Evolutionary conservation across 2,329 filamentous ascomycete species (phyloP).

Genomic region (Leptographium galeiforme): DNA sequence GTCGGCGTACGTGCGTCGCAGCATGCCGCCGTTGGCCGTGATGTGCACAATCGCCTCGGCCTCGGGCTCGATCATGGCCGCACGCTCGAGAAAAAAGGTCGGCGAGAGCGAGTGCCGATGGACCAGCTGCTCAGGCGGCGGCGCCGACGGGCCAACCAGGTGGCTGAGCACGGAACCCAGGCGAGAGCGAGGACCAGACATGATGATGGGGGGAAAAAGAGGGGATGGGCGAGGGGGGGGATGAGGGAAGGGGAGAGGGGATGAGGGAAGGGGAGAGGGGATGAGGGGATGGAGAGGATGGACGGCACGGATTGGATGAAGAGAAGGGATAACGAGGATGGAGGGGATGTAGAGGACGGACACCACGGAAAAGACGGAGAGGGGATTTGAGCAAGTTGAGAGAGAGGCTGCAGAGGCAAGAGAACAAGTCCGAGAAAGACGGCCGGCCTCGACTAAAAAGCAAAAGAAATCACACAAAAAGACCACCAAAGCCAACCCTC

Average conservation of each 20-base stretch:
- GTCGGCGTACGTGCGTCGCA: constrained; percentile 67
- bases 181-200: constrained; percentile 52
- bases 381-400: no score
- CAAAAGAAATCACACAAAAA: no score
- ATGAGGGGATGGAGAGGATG: background rate
- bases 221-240: background rate
- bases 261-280: background rate
- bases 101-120: constrained; percentile 73
- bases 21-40: constrained; percentile 59
- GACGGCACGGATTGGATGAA: background rate
- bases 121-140: background rate
- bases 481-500: no score
- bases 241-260: background rate
- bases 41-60: constrained; percentile 76
- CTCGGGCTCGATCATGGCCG: constrained; percentile 76
- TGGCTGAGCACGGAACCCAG: constrained; percentile 44
- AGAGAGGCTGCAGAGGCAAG: no score
- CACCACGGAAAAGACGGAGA: background rate
- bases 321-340: no score
- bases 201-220: constrained; percentile 17
- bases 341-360: background rate
- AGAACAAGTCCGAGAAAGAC: no score
- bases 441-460: no score
- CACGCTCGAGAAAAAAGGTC: constrained; percentile 69
- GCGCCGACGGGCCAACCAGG: constrained; percentile 20